Conservation (phyloP, 2,329 filamentous ascomycete genomes). For the Phaeophleospora eucalypticola region DNA sequence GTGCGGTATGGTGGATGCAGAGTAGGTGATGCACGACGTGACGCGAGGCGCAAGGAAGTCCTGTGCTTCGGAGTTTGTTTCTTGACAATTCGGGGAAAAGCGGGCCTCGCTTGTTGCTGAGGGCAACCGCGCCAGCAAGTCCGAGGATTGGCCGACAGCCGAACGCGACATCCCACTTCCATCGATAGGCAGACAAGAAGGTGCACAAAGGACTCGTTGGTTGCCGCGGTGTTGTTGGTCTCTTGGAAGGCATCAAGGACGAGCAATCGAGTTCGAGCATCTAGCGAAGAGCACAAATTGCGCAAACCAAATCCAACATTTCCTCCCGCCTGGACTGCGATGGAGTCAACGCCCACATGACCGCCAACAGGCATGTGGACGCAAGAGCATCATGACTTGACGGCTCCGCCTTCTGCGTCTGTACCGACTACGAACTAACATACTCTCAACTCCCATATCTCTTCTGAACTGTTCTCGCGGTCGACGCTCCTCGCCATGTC, state of each 20-base stretch:
- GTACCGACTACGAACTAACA: not conserved
- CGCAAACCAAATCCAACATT: not conserved
- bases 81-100: not conserved
- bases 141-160: too few relatives aligned
- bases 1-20: conserved; percentile 2
- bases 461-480: too few relatives aligned
- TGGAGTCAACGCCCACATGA: conserved; percentile 1
- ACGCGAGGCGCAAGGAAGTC: not conserved
- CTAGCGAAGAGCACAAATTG: too few relatives aligned
- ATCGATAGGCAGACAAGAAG: too few relatives aligned
- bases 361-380: conserved; percentile 1
- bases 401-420: not conserved
- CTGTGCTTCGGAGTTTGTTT: not conserved
- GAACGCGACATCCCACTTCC: too few relatives aligned
- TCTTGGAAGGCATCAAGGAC: too few relatives aligned
- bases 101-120: not conserved
- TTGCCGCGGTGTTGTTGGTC: too few relatives aligned
- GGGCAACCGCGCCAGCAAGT: not conserved
- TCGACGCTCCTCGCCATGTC: too few relatives aligned
- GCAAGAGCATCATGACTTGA: not conserved
- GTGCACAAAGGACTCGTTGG: too few relatives aligned
- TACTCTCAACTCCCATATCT: not conserved
- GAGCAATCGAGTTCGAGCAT: too few relatives aligned
- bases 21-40: conserved; percentile 1
- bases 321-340: not conserved